Evolutionary conservation across 495 filamentous ascomycete species (phyloP).

Genomic region (Aspergillus bridgeri): DNA sequence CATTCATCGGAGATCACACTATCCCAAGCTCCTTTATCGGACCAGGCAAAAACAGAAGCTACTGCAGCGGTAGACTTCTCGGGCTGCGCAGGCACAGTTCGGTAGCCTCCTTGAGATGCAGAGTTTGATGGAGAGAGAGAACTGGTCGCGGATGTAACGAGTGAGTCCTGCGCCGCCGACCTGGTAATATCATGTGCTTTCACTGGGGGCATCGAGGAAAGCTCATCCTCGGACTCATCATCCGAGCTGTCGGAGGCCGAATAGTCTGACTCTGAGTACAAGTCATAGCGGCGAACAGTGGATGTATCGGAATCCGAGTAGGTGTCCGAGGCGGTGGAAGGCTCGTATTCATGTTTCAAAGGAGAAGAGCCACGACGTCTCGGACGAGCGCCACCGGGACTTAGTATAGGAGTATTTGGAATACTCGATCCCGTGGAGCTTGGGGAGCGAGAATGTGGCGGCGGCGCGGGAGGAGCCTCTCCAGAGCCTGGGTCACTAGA

Average conservation of each 20-base stretch:
- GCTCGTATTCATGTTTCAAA: slow-evolving; percentile 95
- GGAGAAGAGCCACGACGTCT: slow-evolving; percentile 84
- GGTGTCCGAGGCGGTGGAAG: slow-evolving; percentile 71
- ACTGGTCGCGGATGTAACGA: slow-evolving; percentile 41
- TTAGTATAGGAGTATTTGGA: slow-evolving; percentile 48
- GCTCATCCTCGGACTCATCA: slow-evolving; percentile 53
- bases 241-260: slow-evolving; percentile 46
- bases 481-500: slow-evolving; percentile 28
- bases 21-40: slow-evolving; percentile 77
- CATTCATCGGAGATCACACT: slow-evolving; percentile 71
- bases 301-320: slow-evolving; percentile 52
- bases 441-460: slow-evolving; percentile 50
- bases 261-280: slow-evolving; percentile 45
- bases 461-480: slow-evolving; percentile 45
- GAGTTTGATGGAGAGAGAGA: slow-evolving; percentile 71
- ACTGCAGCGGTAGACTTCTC: slow-evolving; percentile 61
- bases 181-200: slow-evolving; percentile 18
- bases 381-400: slow-evolving; percentile 37
- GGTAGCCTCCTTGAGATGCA: slow-evolving; percentile 63
- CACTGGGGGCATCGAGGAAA: slow-evolving; percentile 29
- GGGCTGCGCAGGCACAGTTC: slow-evolving; percentile 53
- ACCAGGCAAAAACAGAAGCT: slow-evolving; percentile 83
- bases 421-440: slow-evolving; percentile 47
- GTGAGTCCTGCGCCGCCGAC: slow-evolving; percentile 23
- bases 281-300: slow-evolving; percentile 47